These are phyloP conservation scores for Scheffersomyces parashehatae DNA, from an alignment of 1,139 yeast genomes.

Conservation along the genomic window DNA sequence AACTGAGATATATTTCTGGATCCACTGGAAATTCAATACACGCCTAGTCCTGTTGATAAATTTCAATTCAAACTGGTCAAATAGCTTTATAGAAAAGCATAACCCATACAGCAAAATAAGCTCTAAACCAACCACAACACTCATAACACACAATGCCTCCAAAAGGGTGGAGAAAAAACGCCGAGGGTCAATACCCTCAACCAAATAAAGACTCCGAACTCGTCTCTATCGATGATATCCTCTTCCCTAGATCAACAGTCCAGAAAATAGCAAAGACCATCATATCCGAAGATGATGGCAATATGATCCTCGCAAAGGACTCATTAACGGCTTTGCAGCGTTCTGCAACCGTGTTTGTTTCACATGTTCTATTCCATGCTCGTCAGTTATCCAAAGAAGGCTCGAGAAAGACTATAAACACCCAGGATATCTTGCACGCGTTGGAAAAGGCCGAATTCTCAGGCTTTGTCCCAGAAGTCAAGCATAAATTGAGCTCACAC, in stretches of 20 bases:
- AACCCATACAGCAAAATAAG: no score
- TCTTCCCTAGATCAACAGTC: slow-evolving; percentile 67
- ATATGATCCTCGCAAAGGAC: slow-evolving; percentile 59
- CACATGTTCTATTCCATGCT: slow-evolving; percentile 64
- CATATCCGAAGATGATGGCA: slow-evolving; percentile 20
- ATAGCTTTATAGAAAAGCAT: no score
- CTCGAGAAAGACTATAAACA: slow-evolving; percentile 61
- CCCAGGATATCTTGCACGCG: slow-evolving; percentile 64
- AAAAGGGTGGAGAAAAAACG: slow-evolving; percentile 79
- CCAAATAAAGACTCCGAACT: slow-evolving; percentile 57
- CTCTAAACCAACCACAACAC: not conserved
- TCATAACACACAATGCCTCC: slow-evolving; percentile 58
- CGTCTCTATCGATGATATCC: slow-evolving; percentile 64
- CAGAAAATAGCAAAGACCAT: slow-evolving; percentile 55
- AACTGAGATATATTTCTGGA: no score
- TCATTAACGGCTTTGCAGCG: slow-evolving; percentile 67
- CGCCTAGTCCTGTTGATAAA: no score
- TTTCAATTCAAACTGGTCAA: no score
- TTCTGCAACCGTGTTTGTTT: slow-evolving; percentile 72
- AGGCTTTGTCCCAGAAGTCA: slow-evolving; percentile 55
- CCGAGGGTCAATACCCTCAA: slow-evolving; percentile 61
- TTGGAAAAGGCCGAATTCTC: slow-evolving; percentile 56
- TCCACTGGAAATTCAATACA: no score
- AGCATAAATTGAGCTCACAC: slow-evolving; percentile 48
- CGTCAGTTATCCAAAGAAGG: slow-evolving; percentile 52